phyloP scores from a whole-genome alignment of 2,329 filamentous ascomycete species.

The Microthyrium microscopicum region DNA sequence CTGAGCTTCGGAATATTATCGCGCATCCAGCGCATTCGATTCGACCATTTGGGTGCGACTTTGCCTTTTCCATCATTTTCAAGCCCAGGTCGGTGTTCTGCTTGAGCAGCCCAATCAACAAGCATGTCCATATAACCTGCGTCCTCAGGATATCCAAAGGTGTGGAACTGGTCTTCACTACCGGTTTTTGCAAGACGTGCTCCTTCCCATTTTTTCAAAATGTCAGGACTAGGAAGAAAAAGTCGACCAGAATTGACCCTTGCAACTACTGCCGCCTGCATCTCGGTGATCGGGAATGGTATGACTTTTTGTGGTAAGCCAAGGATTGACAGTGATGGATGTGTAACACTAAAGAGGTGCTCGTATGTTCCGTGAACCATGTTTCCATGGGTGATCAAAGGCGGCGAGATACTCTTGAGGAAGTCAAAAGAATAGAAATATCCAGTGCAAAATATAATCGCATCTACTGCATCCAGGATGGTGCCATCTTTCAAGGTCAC shows the following conservation, averaged over 20 bases:
- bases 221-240: slow-evolving; percentile 39
- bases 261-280: slow-evolving; percentile 60
- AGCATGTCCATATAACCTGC: slow-evolving; percentile 53
- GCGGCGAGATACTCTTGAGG: slow-evolving; percentile 29
- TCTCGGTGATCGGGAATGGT: slow-evolving; percentile 70
- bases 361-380: slow-evolving; percentile 59
- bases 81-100: slow-evolving; percentile 21
- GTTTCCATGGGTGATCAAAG: slow-evolving; percentile 37
- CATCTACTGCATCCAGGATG: slow-evolving; percentile 52
- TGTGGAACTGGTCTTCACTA: slow-evolving; percentile 34
- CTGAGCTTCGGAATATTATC: slow-evolving; percentile 52
- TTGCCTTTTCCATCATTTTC: slow-evolving; percentile 39
- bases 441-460: slow-evolving; percentile 73
- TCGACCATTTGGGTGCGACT: slow-evolving; percentile 52
- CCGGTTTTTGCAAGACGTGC: slow-evolving; percentile 26
- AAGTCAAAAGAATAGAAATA: slow-evolving; percentile 81
- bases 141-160: slow-evolving; percentile 43
- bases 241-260: slow-evolving; percentile 61
- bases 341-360: slow-evolving; percentile 58
- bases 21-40: slow-evolving; percentile 56
- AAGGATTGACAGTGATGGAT: slow-evolving; percentile 65
- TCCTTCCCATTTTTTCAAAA: slow-evolving; percentile 56
- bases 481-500: slow-evolving; percentile 50
- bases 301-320: slow-evolving; percentile 67
- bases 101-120: slow-evolving; percentile 41